Conservation (phyloP, 108 stramenopile species). For the Cafeteria roenbergensis region DNA sequence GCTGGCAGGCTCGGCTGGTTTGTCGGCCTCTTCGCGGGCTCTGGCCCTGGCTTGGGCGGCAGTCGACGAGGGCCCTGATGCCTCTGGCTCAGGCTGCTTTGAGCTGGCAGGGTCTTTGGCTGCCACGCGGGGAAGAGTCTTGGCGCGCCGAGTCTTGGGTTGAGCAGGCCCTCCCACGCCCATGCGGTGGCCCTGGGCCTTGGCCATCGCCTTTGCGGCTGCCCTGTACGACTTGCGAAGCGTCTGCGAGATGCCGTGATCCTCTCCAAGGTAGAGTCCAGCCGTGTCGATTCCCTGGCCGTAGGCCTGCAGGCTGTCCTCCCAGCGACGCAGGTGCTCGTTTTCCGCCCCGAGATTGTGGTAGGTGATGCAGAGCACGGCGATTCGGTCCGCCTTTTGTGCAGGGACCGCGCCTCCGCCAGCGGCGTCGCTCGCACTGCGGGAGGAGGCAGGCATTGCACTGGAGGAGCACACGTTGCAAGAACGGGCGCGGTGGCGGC, state of each 20-base stretch:
- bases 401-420: neutral
- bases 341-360: conserved; percentile 58
- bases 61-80: neutral
- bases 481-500: no score
- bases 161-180: no score
- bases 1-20: no score
- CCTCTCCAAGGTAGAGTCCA: conserved; percentile 37
- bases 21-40: no score
- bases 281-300: conserved; percentile 48
- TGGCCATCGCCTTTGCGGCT: neutral
- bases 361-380: conserved; percentile 47
- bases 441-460: no score
- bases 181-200: neutral
- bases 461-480: no score
- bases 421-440: conserved; percentile 15
- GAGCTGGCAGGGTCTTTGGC: neutral
- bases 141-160: no score
- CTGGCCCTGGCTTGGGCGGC: neutral
- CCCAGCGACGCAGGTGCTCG: conserved; percentile 46
- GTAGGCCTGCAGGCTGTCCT: conserved; percentile 41
- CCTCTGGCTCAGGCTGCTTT: neutral
- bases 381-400: conserved; percentile 25
- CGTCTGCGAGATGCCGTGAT: conserved; percentile 42
- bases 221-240: conserved; percentile 34
- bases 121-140: neutral